Base-by-base conservation (phyloP, 306 rosid species). In the Senna tora region DNA sequence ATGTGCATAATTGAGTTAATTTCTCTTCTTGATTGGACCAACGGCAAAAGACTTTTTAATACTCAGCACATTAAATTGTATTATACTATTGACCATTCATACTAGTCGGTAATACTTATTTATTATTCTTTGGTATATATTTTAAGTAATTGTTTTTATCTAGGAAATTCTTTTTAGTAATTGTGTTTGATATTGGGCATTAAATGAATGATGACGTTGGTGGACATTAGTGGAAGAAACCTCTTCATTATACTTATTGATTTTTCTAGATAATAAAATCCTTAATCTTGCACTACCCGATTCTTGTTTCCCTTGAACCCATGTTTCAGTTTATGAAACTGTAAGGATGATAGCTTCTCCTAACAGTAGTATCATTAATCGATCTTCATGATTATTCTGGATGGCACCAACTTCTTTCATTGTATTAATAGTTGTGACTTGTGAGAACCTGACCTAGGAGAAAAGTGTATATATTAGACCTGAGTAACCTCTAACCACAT, bases 261-360 rank as follows among this genome's bases (percentile, higher is more conserved):
- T 67, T 36, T 53, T 0, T 63, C 14, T 16, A 34, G n/a, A 9
- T 19, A 39, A 53, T 9, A 16, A 22, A 22, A 7, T 9, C 9
- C 22, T 7, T 17, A 9, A 50, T 63, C 69, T 22, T 52, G 42
- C 64, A 65, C 34, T 65, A 4, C 39, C 42, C 9, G 12, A 52
- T 10, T 21, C 9, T 39, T 22, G 19, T 15, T 39, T 36, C 20
- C 9, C 42, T 15, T 32, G 7, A 49, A 73, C 17, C 55, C 43
- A 5, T 55, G 60, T 17, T 72, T 72, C 56, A 21, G 10, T 32
- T 19, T 7, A 36, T 73, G 69, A 33, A 47, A 33, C 9, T 61
- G 32, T 36, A 50, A 53, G 33, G 45, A 63, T 50, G 41, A 60
- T 33, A 10, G 60, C 7, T 62, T 13, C 38, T 14, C 42, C 21